Percentiles rank a stretch among this genome's conserved stretches.
phyloP scores from a whole-genome alignment of 176 grass and related monocot species.

The Triticum urartu region DNA sequence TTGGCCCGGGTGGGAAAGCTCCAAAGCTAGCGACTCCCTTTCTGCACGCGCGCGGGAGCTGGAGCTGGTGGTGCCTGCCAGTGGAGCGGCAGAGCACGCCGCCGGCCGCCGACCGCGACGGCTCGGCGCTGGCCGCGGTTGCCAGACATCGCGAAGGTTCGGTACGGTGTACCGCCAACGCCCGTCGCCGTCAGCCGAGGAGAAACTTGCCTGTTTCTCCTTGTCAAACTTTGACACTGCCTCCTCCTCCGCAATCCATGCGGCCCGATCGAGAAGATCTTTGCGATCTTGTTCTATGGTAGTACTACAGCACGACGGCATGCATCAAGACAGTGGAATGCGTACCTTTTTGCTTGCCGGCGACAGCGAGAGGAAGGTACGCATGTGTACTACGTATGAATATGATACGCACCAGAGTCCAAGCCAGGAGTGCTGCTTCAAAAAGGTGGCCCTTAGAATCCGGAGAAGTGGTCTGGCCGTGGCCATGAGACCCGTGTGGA shows the following conservation, averaged over 20 bases:
- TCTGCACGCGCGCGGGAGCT: slow-evolving; percentile 1
- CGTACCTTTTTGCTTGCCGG: background rate
- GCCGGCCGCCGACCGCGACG: slow-evolving; percentile 33
- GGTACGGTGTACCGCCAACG: slow-evolving; percentile 10
- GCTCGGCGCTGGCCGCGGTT: background rate
- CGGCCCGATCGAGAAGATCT: background rate
- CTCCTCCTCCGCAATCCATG: background rate
- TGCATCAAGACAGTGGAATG: background rate
- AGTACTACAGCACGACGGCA: background rate
- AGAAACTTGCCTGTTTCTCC: background rate
- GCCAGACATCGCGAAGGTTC: slow-evolving; percentile 29
- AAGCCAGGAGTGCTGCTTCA: too few relatives aligned
- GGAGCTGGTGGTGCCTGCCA: slow-evolving; percentile 4
- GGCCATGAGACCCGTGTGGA: slow-evolving; percentile 24
- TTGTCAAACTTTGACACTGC: slow-evolving; percentile 32
- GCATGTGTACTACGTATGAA: background rate
- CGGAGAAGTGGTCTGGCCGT: background rate
- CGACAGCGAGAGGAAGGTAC: background rate
- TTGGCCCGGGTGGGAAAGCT: background rate
- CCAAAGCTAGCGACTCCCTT: background rate
- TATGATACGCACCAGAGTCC: background rate
- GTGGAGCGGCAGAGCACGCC: slow-evolving; percentile 25
- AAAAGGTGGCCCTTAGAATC: background rate
- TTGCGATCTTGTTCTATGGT: background rate
- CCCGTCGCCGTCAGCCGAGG: slow-evolving; percentile 21